phyloP scores from a whole-genome alignment of 768 basidiomycete genomes.

The Macrolepiota albuminosa region DNA sequence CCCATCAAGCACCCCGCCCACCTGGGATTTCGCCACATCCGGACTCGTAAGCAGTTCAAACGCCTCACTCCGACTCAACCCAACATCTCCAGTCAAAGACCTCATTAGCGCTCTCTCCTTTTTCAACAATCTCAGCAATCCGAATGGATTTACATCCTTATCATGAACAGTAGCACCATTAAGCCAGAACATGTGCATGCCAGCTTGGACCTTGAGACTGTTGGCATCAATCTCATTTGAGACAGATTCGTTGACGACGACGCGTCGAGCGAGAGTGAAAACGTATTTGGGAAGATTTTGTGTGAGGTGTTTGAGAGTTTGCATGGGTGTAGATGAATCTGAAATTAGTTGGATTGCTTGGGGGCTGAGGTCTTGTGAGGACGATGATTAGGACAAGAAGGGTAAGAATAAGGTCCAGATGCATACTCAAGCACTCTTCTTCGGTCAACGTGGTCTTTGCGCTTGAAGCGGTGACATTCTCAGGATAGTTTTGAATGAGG shows the following conservation, averaged over 20 bases:
- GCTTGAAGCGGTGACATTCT: slow-evolving; percentile 32
- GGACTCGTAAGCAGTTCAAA: slow-evolving; percentile 71
- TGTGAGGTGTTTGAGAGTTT: slow-evolving; percentile 60
- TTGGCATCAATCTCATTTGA: slow-evolving; percentile 55
- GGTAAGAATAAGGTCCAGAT: background rate
- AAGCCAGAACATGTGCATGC: slow-evolving; percentile 65
- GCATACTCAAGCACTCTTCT: slow-evolving; percentile 50
- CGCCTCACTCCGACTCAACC: slow-evolving; percentile 59
- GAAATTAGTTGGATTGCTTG: slow-evolving; percentile 75
- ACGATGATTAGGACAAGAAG: background rate
- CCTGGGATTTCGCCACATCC: slow-evolving; percentile 46
- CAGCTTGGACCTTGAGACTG: slow-evolving; percentile 45
- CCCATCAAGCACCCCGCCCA: slow-evolving; percentile 54
- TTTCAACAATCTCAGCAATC: slow-evolving; percentile 64
- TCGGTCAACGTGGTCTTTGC: slow-evolving; percentile 39
- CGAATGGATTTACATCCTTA: slow-evolving; percentile 68
- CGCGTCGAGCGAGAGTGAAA: slow-evolving; percentile 65
- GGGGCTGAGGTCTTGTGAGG: slow-evolving; percentile 59
- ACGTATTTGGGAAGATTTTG: slow-evolving; percentile 92
- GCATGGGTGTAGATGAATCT: slow-evolving; percentile 48
- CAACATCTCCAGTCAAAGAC: slow-evolving; percentile 52
- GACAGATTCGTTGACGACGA: slow-evolving; percentile 47
- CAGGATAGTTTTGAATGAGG: slow-evolving; percentile 35
- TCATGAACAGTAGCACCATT: slow-evolving; percentile 66
- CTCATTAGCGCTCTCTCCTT: slow-evolving; percentile 64